Evolutionary conservation across 2,329 filamentous ascomycete species (phyloP), one percentile per base, ranked within the genome.

Genomic region (Alternaria sp.): DNA sequence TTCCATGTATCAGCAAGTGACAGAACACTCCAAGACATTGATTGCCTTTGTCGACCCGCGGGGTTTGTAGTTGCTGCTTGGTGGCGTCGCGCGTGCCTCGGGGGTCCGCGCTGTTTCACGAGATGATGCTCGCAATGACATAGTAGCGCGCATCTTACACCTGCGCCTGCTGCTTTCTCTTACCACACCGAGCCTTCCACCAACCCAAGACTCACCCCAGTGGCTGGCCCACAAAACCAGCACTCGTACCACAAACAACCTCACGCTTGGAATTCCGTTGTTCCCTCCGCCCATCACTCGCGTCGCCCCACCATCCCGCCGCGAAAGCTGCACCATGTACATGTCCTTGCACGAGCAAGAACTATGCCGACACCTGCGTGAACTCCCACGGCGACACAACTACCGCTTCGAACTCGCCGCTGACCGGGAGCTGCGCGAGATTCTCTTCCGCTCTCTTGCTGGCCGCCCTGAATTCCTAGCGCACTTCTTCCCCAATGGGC

Each of bases 371-470:
- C 89, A 92, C 75, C 87, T 99, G 75, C 88, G 92, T 78, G 88
- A 91, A 75, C 88, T 96, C 75, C 94, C 96, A 60, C 84, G 85
- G 70, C 85, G 87, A 69, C 90, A 92, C 84, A 84, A 87, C 68
- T 92, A 93, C 82, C 90, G 91, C 66, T 99, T 94, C 82, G 89
- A 86, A 45, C 85, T 90, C 57, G 83, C 88, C 50, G 93, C 94
- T 57, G 87, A 88, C 67, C 86, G 87, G 64, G 88, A 92, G 66
- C 89, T 99, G 30, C 83, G 96, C 60, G 86, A 89, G 75, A 89
- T 89, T 61, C 90, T 99, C 58, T 99, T 98, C 82, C 92, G 89
- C 83, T 96, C 92, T 57, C 88, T 99, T 72, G 92, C 93, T 30
- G 91, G 89, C 64, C 89, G 92, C 66, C 83, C 87, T 61, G 90